Conservation (phyloP, 2,329 filamentous ascomycete genomes). For the Aspergillus tubingensis region DNA sequence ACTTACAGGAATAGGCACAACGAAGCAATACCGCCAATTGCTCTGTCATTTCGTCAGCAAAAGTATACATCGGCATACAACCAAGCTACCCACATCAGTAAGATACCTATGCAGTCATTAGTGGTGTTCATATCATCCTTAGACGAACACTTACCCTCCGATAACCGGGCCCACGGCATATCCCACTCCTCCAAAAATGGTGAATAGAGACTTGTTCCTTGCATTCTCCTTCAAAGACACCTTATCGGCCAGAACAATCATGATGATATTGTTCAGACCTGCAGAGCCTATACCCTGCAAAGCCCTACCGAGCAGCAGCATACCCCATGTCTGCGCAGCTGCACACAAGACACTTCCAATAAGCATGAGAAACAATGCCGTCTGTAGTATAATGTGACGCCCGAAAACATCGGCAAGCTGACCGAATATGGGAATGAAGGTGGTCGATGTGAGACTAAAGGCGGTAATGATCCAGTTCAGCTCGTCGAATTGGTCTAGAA, state of each 20-base stretch:
- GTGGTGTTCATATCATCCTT: neutral
- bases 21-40: conserved; percentile 69
- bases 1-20: conserved; percentile 62
- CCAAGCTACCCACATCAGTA: conserved; percentile 28
- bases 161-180: conserved; percentile 65
- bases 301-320: conserved; percentile 64
- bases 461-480: conserved; percentile 71
- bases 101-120: conserved; percentile 29
- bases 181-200: conserved; percentile 60
- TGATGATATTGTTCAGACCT: conserved; percentile 62
- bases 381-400: conserved; percentile 60
- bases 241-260: conserved; percentile 65
- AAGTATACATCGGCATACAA: no score
- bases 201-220: conserved; percentile 64
- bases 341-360: conserved; percentile 65
- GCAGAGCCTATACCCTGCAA: conserved; percentile 65
- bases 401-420: conserved; percentile 68
- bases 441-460: conserved; percentile 67
- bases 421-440: conserved; percentile 67
- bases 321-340: conserved; percentile 56
- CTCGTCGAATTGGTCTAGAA: conserved; percentile 54
- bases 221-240: conserved; percentile 64
- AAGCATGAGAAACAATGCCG: conserved; percentile 58
- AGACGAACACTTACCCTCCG: conserved; percentile 48
- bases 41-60: conserved; percentile 47